Percentiles rank a stretch among this genome's conserved stretches.
Conservation (phyloP, 208 protist species). For the Porcisia deanei region DNA sequence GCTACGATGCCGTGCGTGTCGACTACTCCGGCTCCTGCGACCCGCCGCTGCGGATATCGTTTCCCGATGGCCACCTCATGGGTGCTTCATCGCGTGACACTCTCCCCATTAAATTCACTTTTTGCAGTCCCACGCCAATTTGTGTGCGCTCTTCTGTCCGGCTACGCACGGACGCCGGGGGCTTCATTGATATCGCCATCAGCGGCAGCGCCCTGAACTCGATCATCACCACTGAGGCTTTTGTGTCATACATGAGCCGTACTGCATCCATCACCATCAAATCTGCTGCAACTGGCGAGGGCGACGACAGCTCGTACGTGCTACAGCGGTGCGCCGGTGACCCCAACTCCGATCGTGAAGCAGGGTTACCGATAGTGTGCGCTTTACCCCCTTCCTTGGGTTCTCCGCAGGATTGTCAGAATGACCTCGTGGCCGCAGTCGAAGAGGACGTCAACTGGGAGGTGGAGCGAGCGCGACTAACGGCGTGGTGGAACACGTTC, state of each 20-base stretch:
- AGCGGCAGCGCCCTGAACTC: constrained; percentile 89
- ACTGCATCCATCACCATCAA: constrained; percentile 27
- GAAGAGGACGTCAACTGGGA: constrained; percentile 24
- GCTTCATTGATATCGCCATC: constrained; percentile 77
- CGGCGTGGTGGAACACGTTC: constrained; percentile 81
- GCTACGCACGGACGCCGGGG: constrained; percentile 76
- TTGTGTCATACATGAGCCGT: constrained; percentile 37
- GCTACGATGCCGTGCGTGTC: constrained; percentile 92
- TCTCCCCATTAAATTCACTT: constrained; percentile 81
- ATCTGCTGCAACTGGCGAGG: constrained; percentile 27
- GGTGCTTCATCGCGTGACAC: constrained; percentile 26
- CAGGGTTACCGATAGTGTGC: constrained; percentile 20
- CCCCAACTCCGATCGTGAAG: neutral
- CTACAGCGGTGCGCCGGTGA: constrained; percentile 9
- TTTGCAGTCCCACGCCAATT: constrained; percentile 32
- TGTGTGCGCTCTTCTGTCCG: constrained; percentile 68
- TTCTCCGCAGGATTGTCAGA: neutral
- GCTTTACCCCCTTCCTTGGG: neutral
- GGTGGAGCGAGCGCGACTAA: constrained; percentile 46
- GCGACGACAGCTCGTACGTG: constrained; percentile 9
- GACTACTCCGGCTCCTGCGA: constrained; percentile 63
- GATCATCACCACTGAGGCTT: constrained; percentile 72
- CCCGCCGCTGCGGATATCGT: constrained; percentile 77
- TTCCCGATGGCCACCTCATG: constrained; percentile 69
- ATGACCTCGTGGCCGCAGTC: constrained; percentile 28